These are phyloP conservation scores for Magnusiomyces sp. DNA, from an alignment of 1,139 yeast genomes.

Conservation along the genomic window DNA sequence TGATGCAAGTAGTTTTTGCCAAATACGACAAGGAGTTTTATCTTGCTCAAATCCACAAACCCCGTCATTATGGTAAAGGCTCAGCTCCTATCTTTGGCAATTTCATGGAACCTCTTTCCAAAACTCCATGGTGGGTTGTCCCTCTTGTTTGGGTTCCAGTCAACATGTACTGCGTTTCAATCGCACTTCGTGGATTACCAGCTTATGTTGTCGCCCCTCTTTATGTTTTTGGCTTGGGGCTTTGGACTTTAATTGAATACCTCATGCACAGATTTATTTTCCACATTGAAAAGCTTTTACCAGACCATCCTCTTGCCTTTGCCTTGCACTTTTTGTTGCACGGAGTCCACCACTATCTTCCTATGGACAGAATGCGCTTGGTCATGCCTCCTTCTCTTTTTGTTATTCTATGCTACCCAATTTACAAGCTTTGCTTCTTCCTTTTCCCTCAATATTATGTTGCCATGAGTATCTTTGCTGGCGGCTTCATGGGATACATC, in stretches of 20 bases:
- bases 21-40: constrained; percentile 79
- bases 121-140: constrained; percentile 74
- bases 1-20: constrained; percentile 68
- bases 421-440: constrained; percentile 52
- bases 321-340: constrained; percentile 84
- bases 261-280: constrained; percentile 80
- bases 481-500: constrained; percentile 90
- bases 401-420: constrained; percentile 46
- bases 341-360: constrained; percentile 94
- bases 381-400: constrained; percentile 95
- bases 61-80: constrained; percentile 86
- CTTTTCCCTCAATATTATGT: constrained; percentile 45
- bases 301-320: constrained; percentile 66
- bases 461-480: constrained; percentile 74
- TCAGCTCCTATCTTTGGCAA: constrained; percentile 84
- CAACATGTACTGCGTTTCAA: constrained; percentile 44
- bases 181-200: constrained; percentile 28
- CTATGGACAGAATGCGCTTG: constrained; percentile 88
- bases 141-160: constrained; percentile 88
- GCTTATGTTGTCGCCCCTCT: constrained; percentile 29
- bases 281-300: constrained; percentile 82
- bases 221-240: constrained; percentile 59
- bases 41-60: constrained; percentile 92
- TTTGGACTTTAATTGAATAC: constrained; percentile 92
- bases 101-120: constrained; percentile 59